These are phyloP conservation scores for Turnera subulata DNA, from an alignment of 345 rosid genomes.

Conservation along the genomic window DNA sequence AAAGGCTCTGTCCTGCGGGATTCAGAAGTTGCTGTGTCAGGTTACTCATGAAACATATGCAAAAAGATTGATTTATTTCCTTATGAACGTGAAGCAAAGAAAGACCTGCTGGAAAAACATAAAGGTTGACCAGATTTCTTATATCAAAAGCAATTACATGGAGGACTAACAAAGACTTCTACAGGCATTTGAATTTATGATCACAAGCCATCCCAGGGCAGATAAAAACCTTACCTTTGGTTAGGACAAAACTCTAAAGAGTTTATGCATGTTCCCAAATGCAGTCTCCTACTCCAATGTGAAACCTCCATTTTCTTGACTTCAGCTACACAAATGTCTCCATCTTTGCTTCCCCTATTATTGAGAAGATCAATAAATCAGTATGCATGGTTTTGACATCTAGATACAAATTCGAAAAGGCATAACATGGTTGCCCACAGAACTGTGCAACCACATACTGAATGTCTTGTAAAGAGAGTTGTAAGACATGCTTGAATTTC, in stretches of 20 bases:
- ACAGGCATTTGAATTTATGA: too few species aligned
- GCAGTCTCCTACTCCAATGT: constrained; percentile 91
- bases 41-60: too few species aligned
- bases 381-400: background rate
- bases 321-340: constrained; percentile 75
- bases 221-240: constrained; percentile 49
- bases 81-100: too few species aligned
- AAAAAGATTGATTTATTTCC: too few species aligned
- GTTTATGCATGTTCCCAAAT: constrained; percentile 63
- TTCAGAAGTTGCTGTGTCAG: too few species aligned
- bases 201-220: background rate
- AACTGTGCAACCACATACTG: too few species aligned
- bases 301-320: constrained; percentile 86
- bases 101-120: too few species aligned
- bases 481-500: background rate
- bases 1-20: too few species aligned
- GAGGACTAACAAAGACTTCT: too few species aligned
- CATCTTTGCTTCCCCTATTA: constrained; percentile 85
- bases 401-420: background rate
- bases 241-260: constrained; percentile 79
- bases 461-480: background rate
- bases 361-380: constrained; percentile 4
- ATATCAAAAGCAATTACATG: too few species aligned
- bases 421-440: background rate
- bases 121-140: too few species aligned